phyloP scores from a whole-genome alignment of 2,329 filamentous ascomycete genomes.

The Penicillium sclerotiorum region DNA sequence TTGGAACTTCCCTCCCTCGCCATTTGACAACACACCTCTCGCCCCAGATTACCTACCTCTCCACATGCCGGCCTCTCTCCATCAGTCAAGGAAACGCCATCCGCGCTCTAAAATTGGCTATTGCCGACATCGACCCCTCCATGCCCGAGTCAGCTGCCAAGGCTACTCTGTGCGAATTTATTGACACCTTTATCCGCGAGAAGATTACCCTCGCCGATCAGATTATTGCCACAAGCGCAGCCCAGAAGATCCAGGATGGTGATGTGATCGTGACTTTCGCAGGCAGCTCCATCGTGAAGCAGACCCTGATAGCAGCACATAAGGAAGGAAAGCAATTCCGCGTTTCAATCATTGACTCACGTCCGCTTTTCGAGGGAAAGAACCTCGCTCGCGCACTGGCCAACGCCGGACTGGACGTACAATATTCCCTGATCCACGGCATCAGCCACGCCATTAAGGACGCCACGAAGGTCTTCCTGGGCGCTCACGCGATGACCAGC shows the following conservation, averaged over 20 bases:
- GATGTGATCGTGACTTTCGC: slow-evolving; percentile 87
- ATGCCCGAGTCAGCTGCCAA: slow-evolving; percentile 82
- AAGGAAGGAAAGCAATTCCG: slow-evolving; percentile 72
- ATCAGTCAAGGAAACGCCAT: slow-evolving; percentile 98
- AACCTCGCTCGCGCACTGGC: slow-evolving; percentile 72
- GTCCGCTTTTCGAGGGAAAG: slow-evolving; percentile 70
- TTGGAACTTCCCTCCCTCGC: slow-evolving; percentile 79
- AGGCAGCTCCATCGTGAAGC: slow-evolving; percentile 82
- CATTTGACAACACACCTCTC: slow-evolving; percentile 92
- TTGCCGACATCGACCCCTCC: slow-evolving; percentile 87
- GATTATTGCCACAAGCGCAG: slow-evolving; percentile 77
- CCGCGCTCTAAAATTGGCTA: slow-evolving; percentile 87
- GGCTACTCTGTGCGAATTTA: slow-evolving; percentile 72
- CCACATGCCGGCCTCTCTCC: slow-evolving; percentile 90
- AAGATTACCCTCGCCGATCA: slow-evolving; percentile 84
- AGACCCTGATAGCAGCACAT: slow-evolving; percentile 74
- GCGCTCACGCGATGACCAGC: slow-evolving; percentile 91
- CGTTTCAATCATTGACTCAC: slow-evolving; percentile 80
- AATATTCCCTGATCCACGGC: slow-evolving; percentile 80
- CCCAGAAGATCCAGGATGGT: slow-evolving; percentile 73
- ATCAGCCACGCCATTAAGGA: slow-evolving; percentile 72
- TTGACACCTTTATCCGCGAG: slow-evolving; percentile 89
- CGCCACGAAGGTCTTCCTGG: slow-evolving; percentile 75
- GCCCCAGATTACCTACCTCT: slow-evolving; percentile 92
- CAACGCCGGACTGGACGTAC: slow-evolving; percentile 71